phyloP scores from a whole-genome alignment of 163 green algal genomes.

The Chloroidium sp. region DNA sequence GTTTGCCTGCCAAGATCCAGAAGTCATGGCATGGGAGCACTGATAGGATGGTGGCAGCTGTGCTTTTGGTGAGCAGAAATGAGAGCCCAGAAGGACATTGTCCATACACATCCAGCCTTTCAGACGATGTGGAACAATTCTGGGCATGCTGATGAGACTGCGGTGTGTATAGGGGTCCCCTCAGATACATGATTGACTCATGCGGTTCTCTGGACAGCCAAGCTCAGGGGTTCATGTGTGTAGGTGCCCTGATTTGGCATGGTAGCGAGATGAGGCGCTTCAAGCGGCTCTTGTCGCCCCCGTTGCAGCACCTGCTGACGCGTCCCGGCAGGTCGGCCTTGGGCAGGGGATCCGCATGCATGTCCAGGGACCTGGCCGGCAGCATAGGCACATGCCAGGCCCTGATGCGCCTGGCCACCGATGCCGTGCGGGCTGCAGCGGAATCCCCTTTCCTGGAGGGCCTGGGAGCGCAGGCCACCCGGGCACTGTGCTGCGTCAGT shows the following conservation, averaged over 20 bases:
- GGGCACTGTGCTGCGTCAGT: slow-evolving; percentile 65
- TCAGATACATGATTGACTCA: no score
- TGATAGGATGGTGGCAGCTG: no score
- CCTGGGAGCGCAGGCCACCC: slow-evolving; percentile 27
- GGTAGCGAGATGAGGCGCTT: slow-evolving; percentile 55
- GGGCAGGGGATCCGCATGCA: slow-evolving; percentile 30
- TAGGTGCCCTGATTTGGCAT: slow-evolving; percentile 66
- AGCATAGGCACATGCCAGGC: slow-evolving; percentile 17
- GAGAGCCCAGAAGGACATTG: no score
- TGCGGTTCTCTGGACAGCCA: no score
- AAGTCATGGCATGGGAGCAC: no score
- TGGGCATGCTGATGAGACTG: no score
- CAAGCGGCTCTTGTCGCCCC: slow-evolving; percentile 58
- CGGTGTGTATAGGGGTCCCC: no score
- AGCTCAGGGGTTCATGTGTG: no score
- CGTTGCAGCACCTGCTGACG: slow-evolving; percentile 58
- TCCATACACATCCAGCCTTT: no score
- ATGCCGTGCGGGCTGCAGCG: slow-evolving; percentile 46
- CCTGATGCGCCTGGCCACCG: slow-evolving; percentile 37
- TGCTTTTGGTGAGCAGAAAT: no score
- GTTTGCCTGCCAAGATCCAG: no score
- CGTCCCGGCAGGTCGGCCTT: slow-evolving; percentile 41
- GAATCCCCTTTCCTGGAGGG: slow-evolving; percentile 72
- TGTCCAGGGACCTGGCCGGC: slow-evolving; percentile 9
- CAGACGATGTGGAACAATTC: no score